Base-by-base conservation (phyloP, 1,139 yeast species). In the Groenewaldozyma auringiensis region DNA sequence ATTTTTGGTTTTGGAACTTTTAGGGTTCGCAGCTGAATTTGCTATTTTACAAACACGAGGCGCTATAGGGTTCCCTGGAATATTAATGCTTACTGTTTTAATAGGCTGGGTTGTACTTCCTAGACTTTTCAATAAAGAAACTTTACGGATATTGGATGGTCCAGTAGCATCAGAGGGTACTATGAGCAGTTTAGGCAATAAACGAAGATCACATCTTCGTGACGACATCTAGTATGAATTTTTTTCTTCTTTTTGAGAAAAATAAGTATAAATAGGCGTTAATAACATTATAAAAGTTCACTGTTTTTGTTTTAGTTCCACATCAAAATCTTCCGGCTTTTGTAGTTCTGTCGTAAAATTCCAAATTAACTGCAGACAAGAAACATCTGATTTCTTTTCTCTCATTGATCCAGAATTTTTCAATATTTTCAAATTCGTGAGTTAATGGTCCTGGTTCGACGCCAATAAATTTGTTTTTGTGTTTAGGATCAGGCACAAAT, bases 21-120 rank as follows among this genome's bases (percentile, higher is more conserved):
- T 80, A 20, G 94, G 94, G 0, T 83, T 81, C 43, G 82, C 76
- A 0, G 83, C 79, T 0, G 97, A 92, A 60, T 83, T 87, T 54
- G 94, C 81, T 0, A 88, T 92, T 34, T 84, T 95, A 0, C 78
- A 83, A 60, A 85, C 96, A 0, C 79, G 74, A 49, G 97, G 92
- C 0, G 97, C 98, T 0, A 88, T 92, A 34, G 97, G 96, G 2
- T 92, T 92, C 59, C 98, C 98, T 0, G 84, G 87, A 1, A 87
- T 89, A 0, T 67, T 92, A 45, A 73, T 92, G 41, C 59, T 72
- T 18, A 74, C 87, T 45, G 86, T 86, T 47, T 77, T 77, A 32
- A 70, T 88, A 58, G 76, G 86, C 0, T 64, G 69, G 34, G 57
- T 17, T 16, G 4, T 67, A 35, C 81, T 92, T 69, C 87, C 86